phyloP scores from a whole-genome alignment of 1,284 basidiomycete species.

The Rhodofomes roseus region DNA sequence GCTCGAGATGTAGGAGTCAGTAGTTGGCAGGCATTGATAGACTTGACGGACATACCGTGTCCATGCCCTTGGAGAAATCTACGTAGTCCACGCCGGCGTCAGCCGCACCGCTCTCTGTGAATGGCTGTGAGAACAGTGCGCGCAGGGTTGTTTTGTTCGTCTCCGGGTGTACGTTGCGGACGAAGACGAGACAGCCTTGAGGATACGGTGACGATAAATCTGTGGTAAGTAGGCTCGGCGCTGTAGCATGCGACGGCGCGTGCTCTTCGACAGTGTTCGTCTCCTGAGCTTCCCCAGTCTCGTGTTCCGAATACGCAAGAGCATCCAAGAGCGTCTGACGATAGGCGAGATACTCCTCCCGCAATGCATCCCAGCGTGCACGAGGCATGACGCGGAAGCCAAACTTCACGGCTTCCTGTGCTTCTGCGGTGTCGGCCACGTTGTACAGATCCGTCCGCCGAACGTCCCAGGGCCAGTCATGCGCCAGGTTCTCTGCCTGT shows the following conservation, averaged over 20 bases:
- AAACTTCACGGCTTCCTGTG: slow-evolving; percentile 46
- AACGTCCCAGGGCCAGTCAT: slow-evolving; percentile 59
- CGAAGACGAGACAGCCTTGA: slow-evolving; percentile 60
- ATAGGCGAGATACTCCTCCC: slow-evolving; percentile 61
- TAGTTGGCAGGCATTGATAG: not conserved
- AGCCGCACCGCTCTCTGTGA: slow-evolving; percentile 19
- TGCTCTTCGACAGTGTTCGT: not conserved
- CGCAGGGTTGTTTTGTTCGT: slow-evolving; percentile 79
- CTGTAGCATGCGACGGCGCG: not conserved
- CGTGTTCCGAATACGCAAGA: slow-evolving; percentile 26
- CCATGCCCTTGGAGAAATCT: slow-evolving; percentile 74
- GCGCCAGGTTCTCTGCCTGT: slow-evolving; percentile 40
- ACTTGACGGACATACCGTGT: slow-evolving; percentile 45
- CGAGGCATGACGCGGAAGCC: slow-evolving; percentile 59
- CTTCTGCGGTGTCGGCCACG: not conserved
- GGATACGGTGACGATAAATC: slow-evolving; percentile 47
- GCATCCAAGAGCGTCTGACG: slow-evolving; percentile 47
- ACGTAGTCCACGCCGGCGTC: slow-evolving; percentile 59
- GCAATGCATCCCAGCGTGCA: slow-evolving; percentile 54
- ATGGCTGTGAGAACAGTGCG: slow-evolving; percentile 45
- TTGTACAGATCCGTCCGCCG: slow-evolving; percentile 1
- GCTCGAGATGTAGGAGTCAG: not conserved
- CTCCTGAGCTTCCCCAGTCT: not conserved
- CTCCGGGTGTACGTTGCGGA: slow-evolving; percentile 62
- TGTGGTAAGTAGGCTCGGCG: not conserved